Evolutionary conservation across 805 yeast species (phyloP).

Genomic region (Maudiozyma pseudohumilis): DNA sequence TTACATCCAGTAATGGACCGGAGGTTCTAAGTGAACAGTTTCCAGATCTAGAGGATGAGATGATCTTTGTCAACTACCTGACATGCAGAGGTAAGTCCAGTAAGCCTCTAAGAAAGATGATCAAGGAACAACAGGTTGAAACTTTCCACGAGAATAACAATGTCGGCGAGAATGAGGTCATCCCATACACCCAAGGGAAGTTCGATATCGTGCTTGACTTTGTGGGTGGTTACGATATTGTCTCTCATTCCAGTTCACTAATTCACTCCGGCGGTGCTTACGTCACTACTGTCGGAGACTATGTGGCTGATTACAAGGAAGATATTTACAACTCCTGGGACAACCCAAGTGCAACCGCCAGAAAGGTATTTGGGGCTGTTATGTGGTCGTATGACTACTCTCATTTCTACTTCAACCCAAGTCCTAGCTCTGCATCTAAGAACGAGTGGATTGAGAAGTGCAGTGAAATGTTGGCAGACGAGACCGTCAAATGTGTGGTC

Average conservation of each 20-base stretch:
- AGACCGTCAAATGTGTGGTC: slow-evolving; percentile 38
- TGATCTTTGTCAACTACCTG: slow-evolving; percentile 30
- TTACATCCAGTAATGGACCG: slow-evolving; percentile 47
- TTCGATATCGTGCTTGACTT: slow-evolving; percentile 62
- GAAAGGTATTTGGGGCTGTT: slow-evolving; percentile 29
- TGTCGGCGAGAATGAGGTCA: slow-evolving; percentile 15
- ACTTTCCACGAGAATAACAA: slow-evolving; percentile 15
- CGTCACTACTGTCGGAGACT: slow-evolving; percentile 59
- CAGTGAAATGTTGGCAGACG: slow-evolving; percentile 37
- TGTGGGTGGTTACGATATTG: slow-evolving; percentile 54
- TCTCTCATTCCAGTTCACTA: slow-evolving; percentile 34
- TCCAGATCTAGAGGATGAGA: slow-evolving; percentile 33
- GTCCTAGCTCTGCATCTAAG: slow-evolving; percentile 15
- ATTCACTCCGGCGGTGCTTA: slow-evolving; percentile 44
- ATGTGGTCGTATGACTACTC: slow-evolving; percentile 32
- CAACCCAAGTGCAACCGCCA: slow-evolving; percentile 28
- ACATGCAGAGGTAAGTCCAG: slow-evolving; percentile 27
- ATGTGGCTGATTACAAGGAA: slow-evolving; percentile 31
- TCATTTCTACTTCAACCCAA: slow-evolving; percentile 29
- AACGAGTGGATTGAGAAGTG: slow-evolving; percentile 36
- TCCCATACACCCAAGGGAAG: slow-evolving; percentile 32
- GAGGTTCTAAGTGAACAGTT: slow-evolving; percentile 33
- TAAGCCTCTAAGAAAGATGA: slow-evolving; percentile 26
- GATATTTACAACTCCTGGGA: slow-evolving; percentile 32
- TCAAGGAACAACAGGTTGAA: slow-evolving; percentile 26